These are phyloP conservation scores for Cenchrus fungigraminus DNA, from an alignment of 176 grass and related monocot genomes.

Conservation along the genomic window DNA sequence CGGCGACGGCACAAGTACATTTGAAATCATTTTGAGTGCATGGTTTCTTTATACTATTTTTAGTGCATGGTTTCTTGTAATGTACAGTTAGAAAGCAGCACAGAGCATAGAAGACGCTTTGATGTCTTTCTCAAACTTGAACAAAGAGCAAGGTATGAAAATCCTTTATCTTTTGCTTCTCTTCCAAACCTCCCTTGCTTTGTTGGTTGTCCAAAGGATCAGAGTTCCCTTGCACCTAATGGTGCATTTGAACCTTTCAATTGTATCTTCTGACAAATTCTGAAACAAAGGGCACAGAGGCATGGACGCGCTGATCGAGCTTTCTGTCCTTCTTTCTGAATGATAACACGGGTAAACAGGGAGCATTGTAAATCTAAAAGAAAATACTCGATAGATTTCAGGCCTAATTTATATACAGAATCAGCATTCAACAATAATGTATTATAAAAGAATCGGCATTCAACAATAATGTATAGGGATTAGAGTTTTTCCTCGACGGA, in stretches of 20 bases:
- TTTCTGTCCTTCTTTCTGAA: background rate
- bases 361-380: background rate
- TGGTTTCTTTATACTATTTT: background rate
- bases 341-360: background rate
- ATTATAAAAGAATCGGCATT: no score
- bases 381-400: background rate
- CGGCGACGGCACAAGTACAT: background rate
- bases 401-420: background rate
- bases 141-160: background rate
- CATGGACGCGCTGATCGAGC: background rate
- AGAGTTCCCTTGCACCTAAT: background rate
- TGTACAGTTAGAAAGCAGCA: background rate
- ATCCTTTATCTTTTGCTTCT: conserved; percentile 21
- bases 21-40: background rate
- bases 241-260: background rate
- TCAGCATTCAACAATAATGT: no score
- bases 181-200: conserved; percentile 12
- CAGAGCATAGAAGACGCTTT: no score
- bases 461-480: no score
- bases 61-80: background rate
- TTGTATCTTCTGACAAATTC: background rate
- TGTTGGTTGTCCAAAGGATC: conserved; percentile 24
- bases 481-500: no score
- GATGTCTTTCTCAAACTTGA: conserved; percentile 29
- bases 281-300: background rate